phyloP scores from a whole-genome alignment of 164 flowering plant genomes.

The Chimonanthus salicifolius region DNA sequence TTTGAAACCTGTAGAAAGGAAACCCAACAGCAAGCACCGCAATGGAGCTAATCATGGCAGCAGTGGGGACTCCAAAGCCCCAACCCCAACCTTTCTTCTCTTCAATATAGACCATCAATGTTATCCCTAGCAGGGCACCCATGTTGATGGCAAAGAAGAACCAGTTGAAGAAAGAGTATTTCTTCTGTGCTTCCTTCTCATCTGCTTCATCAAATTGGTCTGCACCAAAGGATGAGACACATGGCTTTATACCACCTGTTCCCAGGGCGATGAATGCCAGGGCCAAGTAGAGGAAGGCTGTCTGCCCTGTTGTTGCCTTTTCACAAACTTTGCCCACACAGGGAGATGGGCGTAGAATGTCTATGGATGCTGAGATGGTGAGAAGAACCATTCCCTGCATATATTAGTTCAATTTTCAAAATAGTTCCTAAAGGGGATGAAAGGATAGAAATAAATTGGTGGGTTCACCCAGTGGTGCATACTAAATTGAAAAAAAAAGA shows the following conservation, averaged over 20 bases:
- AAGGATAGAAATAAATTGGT: too few relatives aligned
- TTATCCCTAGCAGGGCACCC: conserved; percentile 56
- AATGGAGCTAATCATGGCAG: conserved; percentile 30
- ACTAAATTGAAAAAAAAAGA: too few relatives aligned
- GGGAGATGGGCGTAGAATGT: conserved; percentile 46
- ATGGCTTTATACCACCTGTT: conserved; percentile 70
- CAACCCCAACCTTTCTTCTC: conserved; percentile 42
- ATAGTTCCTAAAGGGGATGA: too few relatives aligned
- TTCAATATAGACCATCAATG: conserved; percentile 46
- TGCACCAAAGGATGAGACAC: conserved; percentile 69
- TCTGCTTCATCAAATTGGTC: conserved; percentile 74
- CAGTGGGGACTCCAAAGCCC: conserved; percentile 58
- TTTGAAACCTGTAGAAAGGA: conserved; percentile 44
- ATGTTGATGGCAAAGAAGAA: conserved; percentile 76
- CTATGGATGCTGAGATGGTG: conserved; percentile 50
- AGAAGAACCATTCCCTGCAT: conserved; percentile 59
- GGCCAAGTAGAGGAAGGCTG: conserved; percentile 36
- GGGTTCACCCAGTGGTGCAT: too few relatives aligned
- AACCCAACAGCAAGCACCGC: conserved; percentile 33
- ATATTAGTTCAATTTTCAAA: too few relatives aligned
- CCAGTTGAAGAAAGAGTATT: conserved; percentile 71
- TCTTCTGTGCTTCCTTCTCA: conserved; percentile 38
- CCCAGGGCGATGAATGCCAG: conserved; percentile 59
- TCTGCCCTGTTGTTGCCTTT: conserved; percentile 39
- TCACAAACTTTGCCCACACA: conserved; percentile 24